A percentile compares a stretch with the other conserved stretches of the same genome.
Conservation (phyloP, 192 early-diverging fungal species). For the Helicostylum pulchrum region DNA sequence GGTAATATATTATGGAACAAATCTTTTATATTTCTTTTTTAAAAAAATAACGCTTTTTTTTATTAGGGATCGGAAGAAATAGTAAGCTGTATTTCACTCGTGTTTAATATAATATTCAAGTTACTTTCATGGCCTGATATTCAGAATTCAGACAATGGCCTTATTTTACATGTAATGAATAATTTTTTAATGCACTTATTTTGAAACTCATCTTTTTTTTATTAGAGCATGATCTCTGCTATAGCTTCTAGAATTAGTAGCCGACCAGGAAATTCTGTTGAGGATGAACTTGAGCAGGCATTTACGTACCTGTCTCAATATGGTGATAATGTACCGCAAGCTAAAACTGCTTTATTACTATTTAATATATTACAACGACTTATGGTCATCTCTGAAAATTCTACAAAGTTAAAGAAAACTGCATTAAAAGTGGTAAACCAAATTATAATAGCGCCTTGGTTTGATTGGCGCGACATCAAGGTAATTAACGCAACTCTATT, state of each 20-base stretch:
- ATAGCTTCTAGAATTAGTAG: background rate
- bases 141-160: slow-evolving; percentile 26
- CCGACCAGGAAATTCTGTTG: background rate
- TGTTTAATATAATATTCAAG: slow-evolving; percentile 30
- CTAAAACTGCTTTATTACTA: slow-evolving; percentile 38
- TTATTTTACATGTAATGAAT: slow-evolving; percentile 27
- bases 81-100: slow-evolving; percentile 16
- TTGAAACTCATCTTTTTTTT: background rate
- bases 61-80: slow-evolving; percentile 16
- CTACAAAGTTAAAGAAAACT: slow-evolving; percentile 15
- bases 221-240: background rate
- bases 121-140: slow-evolving; percentile 40
- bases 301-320: slow-evolving; percentile 39
- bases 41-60: too few species aligned
- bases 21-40: too few species aligned
- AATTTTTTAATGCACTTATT: background rate
- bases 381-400: slow-evolving; percentile 32
- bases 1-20: background rate
- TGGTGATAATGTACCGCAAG: slow-evolving; percentile 38
- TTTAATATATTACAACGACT: slow-evolving; percentile 41
- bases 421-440: slow-evolving; percentile 32
- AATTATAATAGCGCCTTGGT: slow-evolving; percentile 41
- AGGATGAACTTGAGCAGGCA: slow-evolving; percentile 21
- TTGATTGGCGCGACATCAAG: slow-evolving; percentile 35
- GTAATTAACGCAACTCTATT: slow-evolving; percentile 12